phyloP scores from a whole-genome alignment of 495 filamentous ascomycete genomes.

The Penicillium ucsense region DNA sequence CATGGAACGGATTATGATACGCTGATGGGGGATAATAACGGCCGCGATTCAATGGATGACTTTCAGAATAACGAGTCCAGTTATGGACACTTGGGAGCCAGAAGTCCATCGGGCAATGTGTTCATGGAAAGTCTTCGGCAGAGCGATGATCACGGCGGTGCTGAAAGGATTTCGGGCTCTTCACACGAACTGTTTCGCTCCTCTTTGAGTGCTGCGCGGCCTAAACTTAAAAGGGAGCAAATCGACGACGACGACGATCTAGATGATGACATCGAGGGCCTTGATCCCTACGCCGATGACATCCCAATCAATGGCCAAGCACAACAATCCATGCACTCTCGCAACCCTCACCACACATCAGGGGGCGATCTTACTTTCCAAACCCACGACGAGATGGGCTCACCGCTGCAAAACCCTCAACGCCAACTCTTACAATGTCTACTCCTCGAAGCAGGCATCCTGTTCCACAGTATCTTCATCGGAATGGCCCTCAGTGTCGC shows the following conservation, averaged over 20 bases:
- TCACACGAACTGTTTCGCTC: conserved; percentile 5
- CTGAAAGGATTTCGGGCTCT: conserved; percentile 5
- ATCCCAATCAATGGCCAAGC: conserved; percentile 9
- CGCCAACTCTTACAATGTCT: conserved; percentile 68
- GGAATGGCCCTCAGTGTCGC: conserved; percentile 84
- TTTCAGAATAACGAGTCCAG: conserved; percentile 7
- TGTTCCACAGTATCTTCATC: conserved; percentile 84
- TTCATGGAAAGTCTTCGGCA: conserved; percentile 15
- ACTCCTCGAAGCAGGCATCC: conserved; percentile 73
- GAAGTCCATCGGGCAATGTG: conserved; percentile 13
- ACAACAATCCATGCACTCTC: conserved; percentile 1
- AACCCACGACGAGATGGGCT: conserved; percentile 9
- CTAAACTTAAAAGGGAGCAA: too few relatives aligned
- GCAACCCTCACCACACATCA: conserved; percentile 5
- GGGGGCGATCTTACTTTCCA: conserved; percentile 7
- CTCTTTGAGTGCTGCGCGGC: neutral
- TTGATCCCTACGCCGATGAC: conserved; percentile 21
- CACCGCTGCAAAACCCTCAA: conserved; percentile 32
- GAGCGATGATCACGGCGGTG: neutral
- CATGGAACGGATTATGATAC: conserved; percentile 39
- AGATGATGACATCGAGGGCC: conserved; percentile 20
- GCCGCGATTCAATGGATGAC: conserved; percentile 13
- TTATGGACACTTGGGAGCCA: conserved; percentile 17
- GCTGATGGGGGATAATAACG: conserved; percentile 26
- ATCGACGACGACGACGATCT: conserved; percentile 17